phyloP scores from a whole-genome alignment of 2,329 filamentous ascomycete species.

The Sporothrix protearum region DNA sequence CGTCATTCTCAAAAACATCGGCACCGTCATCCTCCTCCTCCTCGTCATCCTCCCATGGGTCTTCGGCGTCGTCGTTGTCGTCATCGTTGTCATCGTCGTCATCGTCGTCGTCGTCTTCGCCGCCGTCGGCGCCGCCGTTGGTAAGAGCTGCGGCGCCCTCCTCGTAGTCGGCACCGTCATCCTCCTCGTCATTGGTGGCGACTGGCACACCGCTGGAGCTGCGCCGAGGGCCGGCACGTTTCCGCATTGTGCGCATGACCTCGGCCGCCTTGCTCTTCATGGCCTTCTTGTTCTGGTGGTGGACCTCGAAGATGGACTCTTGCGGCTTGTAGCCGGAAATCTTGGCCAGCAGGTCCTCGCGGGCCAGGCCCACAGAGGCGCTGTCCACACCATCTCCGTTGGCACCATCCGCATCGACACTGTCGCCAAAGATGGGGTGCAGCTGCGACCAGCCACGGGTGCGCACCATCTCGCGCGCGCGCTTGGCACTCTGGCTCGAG shows the following conservation, averaged over 20 bases:
- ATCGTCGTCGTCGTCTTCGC: too few relatives aligned
- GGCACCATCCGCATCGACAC: conserved; percentile 39
- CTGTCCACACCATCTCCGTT: conserved; percentile 49
- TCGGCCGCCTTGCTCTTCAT: conserved; percentile 64
- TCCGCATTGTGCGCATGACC: conserved; percentile 69
- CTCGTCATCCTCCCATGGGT: conserved; percentile 44
- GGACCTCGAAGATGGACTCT: conserved; percentile 96
- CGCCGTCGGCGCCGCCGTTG: conserved; percentile 50
- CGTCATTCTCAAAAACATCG: conserved; percentile 62
- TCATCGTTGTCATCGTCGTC: conserved; percentile 42
- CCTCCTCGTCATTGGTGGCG: conserved; percentile 34
- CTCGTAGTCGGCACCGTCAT: conserved; percentile 34
- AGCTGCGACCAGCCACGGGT: conserved; percentile 69
- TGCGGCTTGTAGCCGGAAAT: conserved; percentile 85
- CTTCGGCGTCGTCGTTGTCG: conserved; percentile 29
- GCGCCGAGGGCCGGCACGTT: conserved; percentile 61
- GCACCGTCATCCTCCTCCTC: conserved; percentile 63
- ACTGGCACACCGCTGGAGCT: conserved; percentile 35
- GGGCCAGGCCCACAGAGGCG: conserved; percentile 47
- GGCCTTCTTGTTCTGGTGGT: conserved; percentile 61
- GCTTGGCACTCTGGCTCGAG: conserved; percentile 83
- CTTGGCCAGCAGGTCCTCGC: conserved; percentile 80
- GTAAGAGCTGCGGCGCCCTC: conserved; percentile 27
- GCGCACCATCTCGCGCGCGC: conserved; percentile 72
- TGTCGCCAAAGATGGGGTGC: conserved; percentile 67